A percentile compares a stretch with the other conserved stretches of the same genome.
phyloP scores from a whole-genome alignment of 2,329 filamentous ascomycete genomes.

The Monilinia fructicola region DNA sequence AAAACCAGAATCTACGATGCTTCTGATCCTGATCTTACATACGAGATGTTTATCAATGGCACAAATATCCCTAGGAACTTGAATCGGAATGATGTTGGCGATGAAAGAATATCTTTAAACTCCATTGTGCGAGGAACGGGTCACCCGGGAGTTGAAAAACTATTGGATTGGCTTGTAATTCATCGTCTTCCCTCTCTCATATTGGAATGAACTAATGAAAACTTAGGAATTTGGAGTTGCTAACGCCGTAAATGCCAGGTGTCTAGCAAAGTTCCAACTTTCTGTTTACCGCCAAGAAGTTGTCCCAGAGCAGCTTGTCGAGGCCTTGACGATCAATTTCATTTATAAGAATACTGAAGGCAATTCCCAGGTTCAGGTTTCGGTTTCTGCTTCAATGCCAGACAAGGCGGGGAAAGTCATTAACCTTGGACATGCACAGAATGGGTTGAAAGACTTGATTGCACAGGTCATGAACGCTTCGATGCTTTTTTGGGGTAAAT shows the following conservation, averaged over 20 bases:
- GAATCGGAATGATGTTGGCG: slow-evolving; percentile 4
- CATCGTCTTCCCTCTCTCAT: no score
- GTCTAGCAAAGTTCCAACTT: slow-evolving; percentile 34
- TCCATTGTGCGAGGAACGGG: slow-evolving; percentile 19
- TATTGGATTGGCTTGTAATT: slow-evolving; percentile 35
- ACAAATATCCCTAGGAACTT: slow-evolving; percentile 2
- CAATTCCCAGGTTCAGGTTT: slow-evolving; percentile 3
- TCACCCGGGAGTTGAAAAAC: slow-evolving; percentile 31
- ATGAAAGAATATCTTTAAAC: slow-evolving; percentile 13
- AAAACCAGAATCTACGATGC: slow-evolving; percentile 19
- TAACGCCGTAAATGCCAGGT: slow-evolving; percentile 31
- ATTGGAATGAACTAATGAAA: slow-evolving; percentile 15
- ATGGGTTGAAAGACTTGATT: slow-evolving; percentile 15
- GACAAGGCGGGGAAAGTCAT: background rate
- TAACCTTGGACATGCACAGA: slow-evolving; percentile 20
- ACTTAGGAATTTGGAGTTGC: slow-evolving; percentile 32
- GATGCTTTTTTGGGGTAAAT: background rate
- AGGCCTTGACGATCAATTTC: slow-evolving; percentile 34
- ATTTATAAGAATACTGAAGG: slow-evolving; percentile 27
- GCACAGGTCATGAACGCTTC: slow-evolving; percentile 12
- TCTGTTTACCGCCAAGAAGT: slow-evolving; percentile 30
- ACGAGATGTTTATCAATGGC: slow-evolving; percentile 16
- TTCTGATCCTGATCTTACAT: background rate
- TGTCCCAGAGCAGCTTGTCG: slow-evolving; percentile 28
- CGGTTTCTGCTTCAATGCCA: slow-evolving; percentile 19